Evolutionary conservation across 306 rosid species (phyloP), one percentile per base, ranked within the genome.

Genomic region (Casuarina glauca): DNA sequence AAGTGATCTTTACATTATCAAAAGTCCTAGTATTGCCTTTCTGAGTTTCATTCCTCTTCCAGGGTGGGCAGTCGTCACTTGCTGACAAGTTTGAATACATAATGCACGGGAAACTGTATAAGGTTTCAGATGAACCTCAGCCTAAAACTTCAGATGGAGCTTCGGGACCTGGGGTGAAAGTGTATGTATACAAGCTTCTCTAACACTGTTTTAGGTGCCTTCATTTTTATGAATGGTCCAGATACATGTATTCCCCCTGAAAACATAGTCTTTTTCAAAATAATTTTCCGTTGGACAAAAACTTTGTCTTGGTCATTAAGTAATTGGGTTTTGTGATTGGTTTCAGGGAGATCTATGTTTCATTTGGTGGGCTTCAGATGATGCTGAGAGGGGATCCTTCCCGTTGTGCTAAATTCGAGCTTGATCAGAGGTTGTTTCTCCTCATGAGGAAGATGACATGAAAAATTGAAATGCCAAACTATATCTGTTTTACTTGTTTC

Each of bases 281-380:
- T 26, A 26, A 26, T 26, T 26, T 26, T 26, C 32, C 32, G 32
- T 26, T 26, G 32, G 32, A 26, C 32, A 26, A 26, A 26, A 26
- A 26, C 0, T 0, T 26, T 26, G 32, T 26, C 32, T 26, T 26
- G 32, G 32, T 26, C 32, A 26, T 26, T 26, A 26, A 26, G 0
- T 26, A 26, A 26, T 26, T 26, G 32, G 32, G 32, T 17, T 75
- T 72, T 62, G 50, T 84, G 10, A 76, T 69, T 74, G 79, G 42
- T 42, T 63, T 64, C 89, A 95, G 97, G 84, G 99, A 90, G 85
- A 81, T 91, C 45, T 91, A 71, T 79, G 93, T 77, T 42, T 91
- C 99, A 19, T 93, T 89, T 81, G 99, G 99, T 48, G 97, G 97
- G 70, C 96, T 91, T 44, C 97, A 91, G 87, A 75, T 95, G 93